Evolutionary conservation across 768 basidiomycete species (phyloP).

Genomic region (Lactarius tabidus): DNA sequence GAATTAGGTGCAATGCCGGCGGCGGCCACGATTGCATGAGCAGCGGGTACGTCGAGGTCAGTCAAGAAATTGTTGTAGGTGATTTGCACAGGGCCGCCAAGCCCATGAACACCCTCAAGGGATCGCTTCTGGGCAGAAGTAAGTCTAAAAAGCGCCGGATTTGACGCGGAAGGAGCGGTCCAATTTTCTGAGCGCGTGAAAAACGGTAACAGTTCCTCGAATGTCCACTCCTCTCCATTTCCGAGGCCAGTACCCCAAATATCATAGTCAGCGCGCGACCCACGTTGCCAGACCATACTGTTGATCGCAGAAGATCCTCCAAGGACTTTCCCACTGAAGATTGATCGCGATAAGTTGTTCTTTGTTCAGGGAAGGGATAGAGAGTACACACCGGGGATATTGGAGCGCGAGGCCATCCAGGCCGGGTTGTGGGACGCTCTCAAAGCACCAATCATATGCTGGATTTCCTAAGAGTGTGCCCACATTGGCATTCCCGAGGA

Average conservation of each 20-base stretch:
- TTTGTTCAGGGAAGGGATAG: neutral
- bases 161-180: slow-evolving; percentile 13
- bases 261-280: slow-evolving; percentile 22
- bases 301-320: slow-evolving; percentile 25
- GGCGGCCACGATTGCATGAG: slow-evolving; percentile 19
- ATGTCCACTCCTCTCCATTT: slow-evolving; percentile 23
- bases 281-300: slow-evolving; percentile 25
- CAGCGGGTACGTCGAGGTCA: slow-evolving; percentile 22
- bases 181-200: slow-evolving; percentile 23
- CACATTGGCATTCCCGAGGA: slow-evolving; percentile 20
- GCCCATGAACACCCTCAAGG: slow-evolving; percentile 11
- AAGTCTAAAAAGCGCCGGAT: slow-evolving; percentile 13
- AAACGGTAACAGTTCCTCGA: slow-evolving; percentile 20
- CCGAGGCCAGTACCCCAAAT: slow-evolving; percentile 19
- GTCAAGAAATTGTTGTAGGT: slow-evolving; percentile 25
- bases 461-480: slow-evolving; percentile 23
- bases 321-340: slow-evolving; percentile 23
- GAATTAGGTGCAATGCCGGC: slow-evolving; percentile 15
- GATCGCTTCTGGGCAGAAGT: slow-evolving; percentile 14
- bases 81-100: slow-evolving; percentile 15
- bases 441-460: slow-evolving; percentile 24
- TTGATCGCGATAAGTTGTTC: no score
- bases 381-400: slow-evolving; percentile 17
- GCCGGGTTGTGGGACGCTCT: slow-evolving; percentile 22
- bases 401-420: slow-evolving; percentile 19